These are phyloP conservation scores for Fusarium liriodendri DNA, from an alignment of 2,329 filamentous ascomycete genomes.

Conservation along the genomic window DNA sequence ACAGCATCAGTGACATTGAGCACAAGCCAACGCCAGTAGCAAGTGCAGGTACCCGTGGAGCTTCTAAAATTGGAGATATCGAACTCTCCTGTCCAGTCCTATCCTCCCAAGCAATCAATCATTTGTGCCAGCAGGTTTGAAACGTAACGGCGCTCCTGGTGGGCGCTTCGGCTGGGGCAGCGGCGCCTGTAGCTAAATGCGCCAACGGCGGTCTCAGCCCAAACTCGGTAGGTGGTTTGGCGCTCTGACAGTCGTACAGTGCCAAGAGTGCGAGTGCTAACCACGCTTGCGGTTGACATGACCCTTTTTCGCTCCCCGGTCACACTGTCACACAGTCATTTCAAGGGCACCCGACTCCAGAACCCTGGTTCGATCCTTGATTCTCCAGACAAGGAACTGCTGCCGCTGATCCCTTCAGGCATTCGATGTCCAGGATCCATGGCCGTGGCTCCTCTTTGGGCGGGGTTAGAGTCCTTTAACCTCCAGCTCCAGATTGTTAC, in stretches of 20 bases:
- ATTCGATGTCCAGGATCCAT: slow-evolving; percentile 20
- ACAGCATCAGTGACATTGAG: slow-evolving; percentile 3
- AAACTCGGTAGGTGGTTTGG: slow-evolving; percentile 9
- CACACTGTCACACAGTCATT: slow-evolving; percentile 4
- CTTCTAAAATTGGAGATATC: slow-evolving; percentile 23
- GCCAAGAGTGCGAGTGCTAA: background rate
- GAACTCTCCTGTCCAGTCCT: background rate
- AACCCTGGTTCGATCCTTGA: slow-evolving; percentile 13
- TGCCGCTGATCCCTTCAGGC: slow-evolving; percentile 31
- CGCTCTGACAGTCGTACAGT: background rate
- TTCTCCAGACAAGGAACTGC: slow-evolving; percentile 18
- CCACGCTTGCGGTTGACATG: background rate
- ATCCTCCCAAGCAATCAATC: background rate
- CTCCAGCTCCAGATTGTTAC: slow-evolving; percentile 9
- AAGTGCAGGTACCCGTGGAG: slow-evolving; percentile 23
- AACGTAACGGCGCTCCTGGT: slow-evolving; percentile 28
- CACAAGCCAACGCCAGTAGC: slow-evolving; percentile 15
- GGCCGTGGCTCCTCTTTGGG: slow-evolving; percentile 12
- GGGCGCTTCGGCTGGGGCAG: slow-evolving; percentile 20
- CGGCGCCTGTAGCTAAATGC: slow-evolving; percentile 28
- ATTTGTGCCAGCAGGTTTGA: slow-evolving; percentile 22
- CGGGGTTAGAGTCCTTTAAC: slow-evolving; percentile 16
- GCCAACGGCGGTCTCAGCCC: slow-evolving; percentile 26
- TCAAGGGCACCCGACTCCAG: background rate
- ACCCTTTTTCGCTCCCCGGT: background rate